phyloP scores from a whole-genome alignment of 768 basidiomycete genomes.

The Pleurotus sapidus region DNA sequence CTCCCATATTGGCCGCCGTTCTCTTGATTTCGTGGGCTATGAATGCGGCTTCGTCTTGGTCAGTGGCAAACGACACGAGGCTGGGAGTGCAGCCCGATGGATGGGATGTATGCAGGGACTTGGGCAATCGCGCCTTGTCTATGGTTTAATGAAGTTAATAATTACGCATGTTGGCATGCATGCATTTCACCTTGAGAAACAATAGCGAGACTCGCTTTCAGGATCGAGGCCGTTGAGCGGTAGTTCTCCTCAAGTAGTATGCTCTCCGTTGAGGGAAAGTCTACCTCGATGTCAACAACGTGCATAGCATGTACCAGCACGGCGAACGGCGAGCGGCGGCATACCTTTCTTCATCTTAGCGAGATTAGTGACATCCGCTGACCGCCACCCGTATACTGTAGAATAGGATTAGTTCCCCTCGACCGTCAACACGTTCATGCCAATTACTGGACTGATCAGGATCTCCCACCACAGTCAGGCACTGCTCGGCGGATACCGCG shows the following conservation, averaged over 20 bases:
- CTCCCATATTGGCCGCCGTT: slow-evolving; percentile 70
- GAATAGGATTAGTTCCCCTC: not conserved
- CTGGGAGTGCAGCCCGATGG: slow-evolving; percentile 58
- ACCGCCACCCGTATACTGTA: slow-evolving; percentile 82
- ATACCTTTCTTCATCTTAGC: slow-evolving; percentile 63
- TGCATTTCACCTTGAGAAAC: slow-evolving; percentile 67
- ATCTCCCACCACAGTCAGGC: slow-evolving; percentile 83
- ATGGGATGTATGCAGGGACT: slow-evolving; percentile 70
- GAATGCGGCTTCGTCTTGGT: slow-evolving; percentile 65
- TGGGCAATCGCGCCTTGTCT: slow-evolving; percentile 78
- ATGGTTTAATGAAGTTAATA: not conserved
- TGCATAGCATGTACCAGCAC: not conserved
- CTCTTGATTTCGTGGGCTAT: slow-evolving; percentile 80
- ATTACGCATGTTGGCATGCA: not conserved
- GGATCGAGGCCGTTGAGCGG: slow-evolving; percentile 76
- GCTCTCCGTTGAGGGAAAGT: slow-evolving; percentile 62
- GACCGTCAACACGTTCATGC: not conserved
- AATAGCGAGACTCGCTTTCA: slow-evolving; percentile 71
- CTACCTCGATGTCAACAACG: slow-evolving; percentile 26
- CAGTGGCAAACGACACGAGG: slow-evolving; percentile 48
- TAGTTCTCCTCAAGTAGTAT: slow-evolving; percentile 86
- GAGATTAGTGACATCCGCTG: slow-evolving; percentile 75
- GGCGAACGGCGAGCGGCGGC: not conserved
- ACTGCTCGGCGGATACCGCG: slow-evolving; percentile 38
- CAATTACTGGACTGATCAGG: slow-evolving; percentile 81